phyloP scores from a whole-genome alignment of 2,329 filamentous ascomycete genomes.

The Byssoonygena ceratinophila region DNA sequence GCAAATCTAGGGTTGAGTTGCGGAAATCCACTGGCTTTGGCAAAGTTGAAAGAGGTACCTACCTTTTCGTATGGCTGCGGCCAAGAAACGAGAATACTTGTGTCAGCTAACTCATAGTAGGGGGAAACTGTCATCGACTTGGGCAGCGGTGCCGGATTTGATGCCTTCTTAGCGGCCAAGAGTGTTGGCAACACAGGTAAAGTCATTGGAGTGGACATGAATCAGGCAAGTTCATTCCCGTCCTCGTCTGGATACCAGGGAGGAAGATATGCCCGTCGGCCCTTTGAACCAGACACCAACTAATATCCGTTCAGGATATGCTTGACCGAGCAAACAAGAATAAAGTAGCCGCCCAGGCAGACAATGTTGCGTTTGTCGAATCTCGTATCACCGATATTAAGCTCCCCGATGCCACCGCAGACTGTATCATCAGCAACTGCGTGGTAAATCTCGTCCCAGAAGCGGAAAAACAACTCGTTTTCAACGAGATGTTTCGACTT shows the following conservation, averaged over 20 bases:
- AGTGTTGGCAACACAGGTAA: conserved; percentile 42
- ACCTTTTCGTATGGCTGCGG: neutral
- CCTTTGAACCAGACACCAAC: neutral
- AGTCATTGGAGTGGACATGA: conserved; percentile 52
- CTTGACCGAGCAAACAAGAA: conserved; percentile 42
- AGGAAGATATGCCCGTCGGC: too few species aligned
- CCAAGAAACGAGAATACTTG: neutral
- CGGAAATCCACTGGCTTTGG: conserved; percentile 44
- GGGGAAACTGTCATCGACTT: conserved; percentile 50
- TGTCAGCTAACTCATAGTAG: conserved; percentile 23
- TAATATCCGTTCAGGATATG: conserved; percentile 41
- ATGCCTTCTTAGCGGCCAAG: conserved; percentile 45
- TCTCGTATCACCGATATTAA: conserved; percentile 43
- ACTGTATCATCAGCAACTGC: conserved; percentile 55
- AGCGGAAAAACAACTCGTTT: conserved; percentile 44
- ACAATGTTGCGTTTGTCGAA: conserved; percentile 45
- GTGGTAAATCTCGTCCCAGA: conserved; percentile 50
- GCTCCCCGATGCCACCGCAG: conserved; percentile 34
- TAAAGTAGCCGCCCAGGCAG: conserved; percentile 28
- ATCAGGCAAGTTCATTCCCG: conserved; percentile 33
- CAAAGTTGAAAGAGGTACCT: conserved; percentile 38
- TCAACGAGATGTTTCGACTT: conserved; percentile 49
- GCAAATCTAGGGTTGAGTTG: conserved; percentile 47
- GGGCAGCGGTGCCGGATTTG: conserved; percentile 49
- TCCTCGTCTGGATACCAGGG: too few species aligned